Evolutionary conservation across 148 eudicot genomes (phyloP).

Genomic region (Chenopodium album): DNA sequence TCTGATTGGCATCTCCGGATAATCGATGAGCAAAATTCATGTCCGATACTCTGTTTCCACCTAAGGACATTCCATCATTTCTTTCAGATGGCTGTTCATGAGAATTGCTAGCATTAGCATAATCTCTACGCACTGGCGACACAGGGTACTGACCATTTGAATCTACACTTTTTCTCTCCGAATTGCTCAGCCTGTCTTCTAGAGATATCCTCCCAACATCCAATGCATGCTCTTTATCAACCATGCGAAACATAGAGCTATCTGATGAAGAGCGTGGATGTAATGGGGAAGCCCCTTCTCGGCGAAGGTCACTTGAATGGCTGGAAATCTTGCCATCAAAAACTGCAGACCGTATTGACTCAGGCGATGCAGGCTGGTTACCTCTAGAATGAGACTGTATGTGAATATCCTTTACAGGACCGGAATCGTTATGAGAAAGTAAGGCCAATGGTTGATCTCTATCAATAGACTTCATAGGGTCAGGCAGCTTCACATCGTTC

Average conservation of each 20-base stretch:
- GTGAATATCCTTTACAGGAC: slow-evolving; percentile 33
- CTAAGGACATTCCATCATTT: slow-evolving; percentile 41
- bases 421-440: slow-evolving; percentile 39
- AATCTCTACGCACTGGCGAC: slow-evolving; percentile 47
- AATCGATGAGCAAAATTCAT: slow-evolving; percentile 41
- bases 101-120: slow-evolving; percentile 29
- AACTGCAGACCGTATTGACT: slow-evolving; percentile 35
- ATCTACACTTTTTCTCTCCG: slow-evolving; percentile 48
- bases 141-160: slow-evolving; percentile 38
- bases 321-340: slow-evolving; percentile 34
- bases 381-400: slow-evolving; percentile 42
- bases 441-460: slow-evolving; percentile 49
- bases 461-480: slow-evolving; percentile 59
- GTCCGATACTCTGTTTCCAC: slow-evolving; percentile 37
- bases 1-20: slow-evolving; percentile 44
- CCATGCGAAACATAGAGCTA: slow-evolving; percentile 43
- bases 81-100: slow-evolving; percentile 42
- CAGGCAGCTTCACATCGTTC: slow-evolving; percentile 80
- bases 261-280: slow-evolving; percentile 62
- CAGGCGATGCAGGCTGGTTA: slow-evolving; percentile 48
- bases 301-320: slow-evolving; percentile 44
- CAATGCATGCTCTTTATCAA: slow-evolving; percentile 43
- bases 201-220: slow-evolving; percentile 43
- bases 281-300: slow-evolving; percentile 43
- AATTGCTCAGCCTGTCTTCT: slow-evolving; percentile 45